Conservation (phyloP, 352 stramenopile genomes). For the Pythium coloratum region DNA sequence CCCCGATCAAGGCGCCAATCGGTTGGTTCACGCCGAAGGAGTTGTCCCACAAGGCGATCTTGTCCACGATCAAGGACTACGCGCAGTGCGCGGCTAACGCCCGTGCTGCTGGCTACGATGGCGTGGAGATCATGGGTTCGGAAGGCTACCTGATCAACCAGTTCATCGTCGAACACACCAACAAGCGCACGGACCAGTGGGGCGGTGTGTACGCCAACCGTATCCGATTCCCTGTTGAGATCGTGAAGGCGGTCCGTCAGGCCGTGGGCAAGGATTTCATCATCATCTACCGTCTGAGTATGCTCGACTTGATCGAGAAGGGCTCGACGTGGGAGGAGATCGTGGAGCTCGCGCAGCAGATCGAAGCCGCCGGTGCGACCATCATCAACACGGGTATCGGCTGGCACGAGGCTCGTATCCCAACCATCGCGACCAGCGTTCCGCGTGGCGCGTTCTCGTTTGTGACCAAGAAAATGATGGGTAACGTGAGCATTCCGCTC, state of each 20-base stretch:
- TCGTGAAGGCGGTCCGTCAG: constrained; percentile 89
- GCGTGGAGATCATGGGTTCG: constrained; percentile 98
- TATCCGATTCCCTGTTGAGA: constrained; percentile 93
- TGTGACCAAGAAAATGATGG: constrained; percentile 92
- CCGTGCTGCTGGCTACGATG: constrained; percentile 94
- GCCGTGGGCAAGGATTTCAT: constrained; percentile 95
- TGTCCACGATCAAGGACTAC: constrained; percentile 94
- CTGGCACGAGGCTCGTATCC: constrained; percentile 97
- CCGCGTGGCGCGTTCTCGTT: constrained; percentile 94
- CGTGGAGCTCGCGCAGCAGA: constrained; percentile 86
- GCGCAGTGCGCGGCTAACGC: constrained; percentile 83
- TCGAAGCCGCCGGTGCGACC: constrained; percentile 92
- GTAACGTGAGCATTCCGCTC: constrained; percentile 89
- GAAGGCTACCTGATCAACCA: constrained; percentile 99
- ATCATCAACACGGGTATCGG: constrained; percentile 99
- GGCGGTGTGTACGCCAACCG: constrained; percentile 94
- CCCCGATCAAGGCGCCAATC: constrained; percentile 93
- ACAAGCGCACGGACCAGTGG: constrained; percentile 94
- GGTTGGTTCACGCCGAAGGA: constrained; percentile 89
- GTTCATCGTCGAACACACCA: constrained; percentile 95
- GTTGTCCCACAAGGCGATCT: constrained; percentile 80
- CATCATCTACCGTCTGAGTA: constrained; percentile 96
- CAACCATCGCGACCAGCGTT: constrained; percentile 96
- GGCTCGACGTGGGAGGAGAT: constrained; percentile 86
- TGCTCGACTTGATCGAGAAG: constrained; percentile 96